These are phyloP conservation scores for Coniella lustricola DNA, from an alignment of 2,329 filamentous ascomycete genomes.

Conservation along the genomic window DNA sequence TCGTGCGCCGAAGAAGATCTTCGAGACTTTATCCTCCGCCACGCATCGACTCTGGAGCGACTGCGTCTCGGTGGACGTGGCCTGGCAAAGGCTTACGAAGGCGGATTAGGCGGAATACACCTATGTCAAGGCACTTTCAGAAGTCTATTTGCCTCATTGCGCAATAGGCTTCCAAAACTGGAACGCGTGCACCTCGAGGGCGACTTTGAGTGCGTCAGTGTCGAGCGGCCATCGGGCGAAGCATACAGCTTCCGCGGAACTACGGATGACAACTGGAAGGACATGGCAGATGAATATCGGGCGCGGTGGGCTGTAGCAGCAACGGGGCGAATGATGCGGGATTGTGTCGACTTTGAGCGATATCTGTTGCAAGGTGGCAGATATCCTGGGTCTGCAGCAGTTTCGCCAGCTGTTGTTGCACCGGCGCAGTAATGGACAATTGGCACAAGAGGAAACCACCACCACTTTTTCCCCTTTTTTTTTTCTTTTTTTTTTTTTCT, in stretches of 20 bases:
- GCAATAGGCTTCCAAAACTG: constrained; percentile 29
- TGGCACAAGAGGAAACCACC: neutral
- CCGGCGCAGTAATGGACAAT: constrained; percentile 8
- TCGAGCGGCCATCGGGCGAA: constrained; percentile 30
- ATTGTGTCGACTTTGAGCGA: constrained; percentile 33
- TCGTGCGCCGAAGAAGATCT: constrained; percentile 37
- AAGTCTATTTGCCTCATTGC: constrained; percentile 35
- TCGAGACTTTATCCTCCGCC: constrained; percentile 33
- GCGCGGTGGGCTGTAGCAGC: constrained; percentile 22
- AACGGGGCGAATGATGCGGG: constrained; percentile 26
- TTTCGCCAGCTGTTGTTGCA: constrained; percentile 10
- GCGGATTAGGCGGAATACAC: constrained; percentile 36
- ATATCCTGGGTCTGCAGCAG: constrained; percentile 25
- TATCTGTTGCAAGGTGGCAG: constrained; percentile 32
- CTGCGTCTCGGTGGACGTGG: constrained; percentile 40
- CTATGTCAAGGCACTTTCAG: constrained; percentile 38
- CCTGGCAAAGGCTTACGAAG: constrained; percentile 31
- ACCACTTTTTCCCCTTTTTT: no score
- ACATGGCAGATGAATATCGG: constrained; percentile 16
- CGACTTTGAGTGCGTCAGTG: constrained; percentile 35
- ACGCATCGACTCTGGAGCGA: constrained; percentile 31
- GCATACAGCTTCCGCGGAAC: constrained; percentile 35
- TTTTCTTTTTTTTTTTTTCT: no score
- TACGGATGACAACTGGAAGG: constrained; percentile 35
- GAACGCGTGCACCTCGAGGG: constrained; percentile 39